Base-by-base conservation (phyloP, 768 basidiomycete genomes). In the Boletus tomentosulus region DNA sequence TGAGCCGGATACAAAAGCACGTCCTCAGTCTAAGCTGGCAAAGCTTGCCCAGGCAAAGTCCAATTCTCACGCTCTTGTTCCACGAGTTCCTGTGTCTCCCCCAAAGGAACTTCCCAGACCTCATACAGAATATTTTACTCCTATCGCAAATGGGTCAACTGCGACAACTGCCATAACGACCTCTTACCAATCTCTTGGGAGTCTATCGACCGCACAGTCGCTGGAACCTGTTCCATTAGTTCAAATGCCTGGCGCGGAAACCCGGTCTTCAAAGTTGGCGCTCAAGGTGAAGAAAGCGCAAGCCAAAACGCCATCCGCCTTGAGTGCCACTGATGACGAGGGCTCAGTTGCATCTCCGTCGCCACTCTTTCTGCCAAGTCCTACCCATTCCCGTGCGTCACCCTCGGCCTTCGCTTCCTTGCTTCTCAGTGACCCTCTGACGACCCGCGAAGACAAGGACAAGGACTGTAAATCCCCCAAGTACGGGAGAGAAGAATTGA, bases 141-240 rank as follows among this genome's bases (percentile, higher is more conserved):
- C 89, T 2, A 88, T 86, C 43, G 86, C 86, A n/a, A 91, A 91
- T 62, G 87, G 89, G 0, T 72, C 86, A 3, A 84, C 87, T n/a
- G 89, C 83, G 12, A 91, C 89, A 0, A 89, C 88, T 15, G 89
- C 89, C 2, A 91, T 91, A 62, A 91, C 89, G 0, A 90, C 89
- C 2, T 84, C 85, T 0, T 89, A 89, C 57, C 88, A 89, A 55
- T 82, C 84, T 7, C 74, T 89, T 28, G 79, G 79, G 63, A 84
- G 80, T 59, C 74, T 90, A 8, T 82, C 71, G 6, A 62, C 66
- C 4, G 11, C 54, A 3, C 80, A 30, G 74, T 35, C 49, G n/a
- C 48, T 53, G 46, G 60, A 61, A 5, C 44, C 57, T 38, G 28
- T 57, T 12, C 31, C 68, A 7, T 48, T 70, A 31, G 60, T 70